Conservation (phyloP, 139 green algal species). For the Gonium pectorale region DNA sequence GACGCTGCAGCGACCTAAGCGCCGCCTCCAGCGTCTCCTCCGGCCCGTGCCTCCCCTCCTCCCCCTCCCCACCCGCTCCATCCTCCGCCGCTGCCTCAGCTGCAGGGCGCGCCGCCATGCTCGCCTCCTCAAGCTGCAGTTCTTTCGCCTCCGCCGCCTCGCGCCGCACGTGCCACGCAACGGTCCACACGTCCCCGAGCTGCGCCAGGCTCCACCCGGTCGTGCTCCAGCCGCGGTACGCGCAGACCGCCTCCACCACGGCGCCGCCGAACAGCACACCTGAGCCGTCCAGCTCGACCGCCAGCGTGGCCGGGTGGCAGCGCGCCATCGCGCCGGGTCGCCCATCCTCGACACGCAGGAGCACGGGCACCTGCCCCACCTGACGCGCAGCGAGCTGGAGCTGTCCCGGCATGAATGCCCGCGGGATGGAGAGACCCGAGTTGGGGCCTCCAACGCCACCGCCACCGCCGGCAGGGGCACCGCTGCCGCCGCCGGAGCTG, state of each 20-base stretch:
- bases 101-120: too few relatives aligned
- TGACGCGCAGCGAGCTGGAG: too few relatives aligned
- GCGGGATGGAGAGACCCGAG: too few relatives aligned
- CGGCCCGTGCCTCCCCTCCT: not conserved
- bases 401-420: too few relatives aligned
- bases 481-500: too few relatives aligned
- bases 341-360: too few relatives aligned
- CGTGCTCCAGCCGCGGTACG: not conserved
- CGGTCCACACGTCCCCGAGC: not conserved
- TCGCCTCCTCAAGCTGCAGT: too few relatives aligned
- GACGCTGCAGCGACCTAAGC: not conserved
- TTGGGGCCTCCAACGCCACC: too few relatives aligned
- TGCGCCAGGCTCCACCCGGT: not conserved
- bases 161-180: constrained; percentile 13
- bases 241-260: not conserved
- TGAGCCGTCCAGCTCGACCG: constrained; percentile 4
- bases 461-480: too few relatives aligned
- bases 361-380: too few relatives aligned
- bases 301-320: not conserved
- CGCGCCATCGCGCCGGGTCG: too few relatives aligned
- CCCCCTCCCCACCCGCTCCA: not conserved
- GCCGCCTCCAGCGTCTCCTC: not conserved
- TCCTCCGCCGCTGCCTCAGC: too few relatives aligned
- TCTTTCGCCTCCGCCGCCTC: not conserved
- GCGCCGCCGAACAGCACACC: not conserved